Percentiles rank a stretch among this genome's conserved stretches.
Conservation (phyloP, 1,284 basidiomycete genomes). For the Trichosporon faecale region DNA sequence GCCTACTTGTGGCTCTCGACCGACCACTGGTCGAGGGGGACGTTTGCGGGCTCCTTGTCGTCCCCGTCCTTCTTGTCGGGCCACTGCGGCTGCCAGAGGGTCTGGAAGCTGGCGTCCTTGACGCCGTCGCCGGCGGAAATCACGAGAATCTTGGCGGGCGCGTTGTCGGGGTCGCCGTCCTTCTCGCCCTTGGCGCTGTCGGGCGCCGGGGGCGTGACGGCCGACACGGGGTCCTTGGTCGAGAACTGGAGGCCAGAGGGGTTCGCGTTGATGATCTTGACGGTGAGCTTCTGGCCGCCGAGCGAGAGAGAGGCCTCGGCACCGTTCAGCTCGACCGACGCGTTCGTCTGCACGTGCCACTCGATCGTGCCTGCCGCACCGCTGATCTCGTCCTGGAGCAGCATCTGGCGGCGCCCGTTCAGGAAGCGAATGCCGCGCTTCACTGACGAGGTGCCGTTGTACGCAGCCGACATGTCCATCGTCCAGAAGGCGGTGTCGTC, state of each 20-base stretch:
- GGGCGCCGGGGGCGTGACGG: conserved; percentile 49
- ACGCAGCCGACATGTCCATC: conserved; percentile 75
- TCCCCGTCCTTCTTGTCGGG: conserved; percentile 59
- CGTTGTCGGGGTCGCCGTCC: conserved; percentile 66
- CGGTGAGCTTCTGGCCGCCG: conserved; percentile 58
- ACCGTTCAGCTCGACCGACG: conserved; percentile 49
- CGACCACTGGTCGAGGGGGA: conserved; percentile 66
- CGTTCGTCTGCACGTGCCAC: conserved; percentile 94
- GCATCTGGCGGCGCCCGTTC: conserved; percentile 84
- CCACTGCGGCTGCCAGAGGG: conserved; percentile 86
- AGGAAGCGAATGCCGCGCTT: conserved; percentile 83
- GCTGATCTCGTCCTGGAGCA: conserved; percentile 81
- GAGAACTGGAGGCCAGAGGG: conserved; percentile 47
- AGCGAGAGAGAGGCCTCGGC: conserved; percentile 59
- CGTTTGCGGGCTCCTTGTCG: conserved; percentile 60
- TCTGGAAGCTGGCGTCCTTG: conserved; percentile 59
- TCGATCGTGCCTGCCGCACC: conserved; percentile 58
- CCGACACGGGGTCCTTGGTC: conserved; percentile 34
- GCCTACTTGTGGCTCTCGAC: conserved; percentile 62
- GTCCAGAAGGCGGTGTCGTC: conserved; percentile 80
- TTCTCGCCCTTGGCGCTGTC: conserved; percentile 15
- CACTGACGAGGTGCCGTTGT: conserved; percentile 57
- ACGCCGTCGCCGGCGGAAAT: conserved; percentile 71
- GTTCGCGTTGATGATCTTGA: conserved; percentile 59
- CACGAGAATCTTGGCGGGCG: conserved; percentile 72